Evolutionary conservation across 805 yeast species (phyloP).

Genomic region (Metschnikowia shivogae): DNA sequence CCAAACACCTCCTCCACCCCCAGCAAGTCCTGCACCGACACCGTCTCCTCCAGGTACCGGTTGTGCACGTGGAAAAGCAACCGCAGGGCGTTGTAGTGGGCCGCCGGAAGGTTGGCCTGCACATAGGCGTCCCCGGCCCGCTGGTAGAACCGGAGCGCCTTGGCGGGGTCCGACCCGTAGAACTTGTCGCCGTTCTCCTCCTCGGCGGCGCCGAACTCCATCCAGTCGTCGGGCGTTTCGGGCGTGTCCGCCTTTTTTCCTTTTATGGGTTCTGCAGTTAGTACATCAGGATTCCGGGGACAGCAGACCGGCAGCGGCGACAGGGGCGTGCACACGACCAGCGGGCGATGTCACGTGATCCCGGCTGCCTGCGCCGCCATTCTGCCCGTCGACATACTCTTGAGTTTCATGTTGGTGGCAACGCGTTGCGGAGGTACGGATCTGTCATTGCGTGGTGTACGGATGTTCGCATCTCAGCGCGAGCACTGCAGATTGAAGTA

Average conservation of each 20-base stretch:
- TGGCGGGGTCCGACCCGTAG: slow-evolving; percentile 61
- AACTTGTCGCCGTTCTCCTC: slow-evolving; percentile 79
- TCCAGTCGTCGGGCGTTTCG: slow-evolving; percentile 45
- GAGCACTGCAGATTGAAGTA: too few species aligned
- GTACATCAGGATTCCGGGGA: background rate
- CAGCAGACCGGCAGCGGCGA: too few species aligned
- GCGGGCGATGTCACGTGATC: background rate
- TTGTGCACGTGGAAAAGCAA: slow-evolving; percentile 55
- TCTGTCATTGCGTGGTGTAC: background rate
- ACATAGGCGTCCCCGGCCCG: slow-evolving; percentile 46
- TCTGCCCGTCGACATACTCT: background rate
- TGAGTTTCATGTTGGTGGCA: background rate
- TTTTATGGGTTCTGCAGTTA: slow-evolving; percentile 10
- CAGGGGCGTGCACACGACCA: too few species aligned
- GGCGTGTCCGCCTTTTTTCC: slow-evolving; percentile 9
- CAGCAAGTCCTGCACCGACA: slow-evolving; percentile 21
- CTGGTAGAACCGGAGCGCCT: slow-evolving; percentile 62
- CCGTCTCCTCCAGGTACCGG: slow-evolving; percentile 43
- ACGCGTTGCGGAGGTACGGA: background rate
- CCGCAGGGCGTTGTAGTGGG: slow-evolving; percentile 54
- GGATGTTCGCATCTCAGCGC: background rate
- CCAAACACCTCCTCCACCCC: slow-evolving; percentile 32
- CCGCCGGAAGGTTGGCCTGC: slow-evolving; percentile 3
- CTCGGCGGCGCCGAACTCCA: slow-evolving; percentile 54
- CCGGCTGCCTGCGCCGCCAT: background rate